Base-by-base conservation (phyloP, 2,329 filamentous ascomycete species). In the Ambrosiella xylebori region DNA sequence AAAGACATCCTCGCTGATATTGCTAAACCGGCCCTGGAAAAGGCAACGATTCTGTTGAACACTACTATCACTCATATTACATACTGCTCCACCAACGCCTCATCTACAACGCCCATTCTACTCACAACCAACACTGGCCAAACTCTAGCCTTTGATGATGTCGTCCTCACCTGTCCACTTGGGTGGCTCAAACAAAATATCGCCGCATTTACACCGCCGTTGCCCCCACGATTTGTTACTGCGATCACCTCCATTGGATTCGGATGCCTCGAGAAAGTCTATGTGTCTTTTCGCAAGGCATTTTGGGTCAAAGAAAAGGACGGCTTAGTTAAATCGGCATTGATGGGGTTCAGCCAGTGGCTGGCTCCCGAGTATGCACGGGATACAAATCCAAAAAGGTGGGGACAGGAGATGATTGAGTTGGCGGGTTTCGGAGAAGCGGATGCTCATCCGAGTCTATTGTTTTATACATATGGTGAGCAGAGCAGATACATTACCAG, bases 391-490 rank as follows among this genome's bases (percentile, higher is more conserved):
- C 78, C 81, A 1, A 64, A 75, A 5, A 70, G 74, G 61, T 93
- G 87, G 86, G 80, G 82, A 61, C 85, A 88, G 68, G 84, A 91
- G 70, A 78, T 81, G 57, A 75, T 94, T 59, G 89, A 91, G 59
- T 77, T 95, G 19, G 82, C 85, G 47, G 80, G 83, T 1, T 74
- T 94, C 1, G 75, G 79, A 0, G 64, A 66, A 0, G 7, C 27
- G 2, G 74, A 73, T 55, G 76, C 83, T 0, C 88, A 95, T 61
- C 85, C 89, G 7, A 94, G 88, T 0, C 76, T 95, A 3, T 78
- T 95, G 35, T 95, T 95, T 76, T 95, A 89, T 72, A 82, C 76
- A 40, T 84, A 81, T 65, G 85, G 85, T 41, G 76, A 76, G 17
- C 79, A 82, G 66, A 81, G 79, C 0, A 68, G 69, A 7, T 73